A percentile compares a stretch with the other conserved stretches of the same genome.
These are phyloP conservation scores for Leccinum variicolor DNA, from an alignment of 768 basidiomycete species.

Conservation along the genomic window DNA sequence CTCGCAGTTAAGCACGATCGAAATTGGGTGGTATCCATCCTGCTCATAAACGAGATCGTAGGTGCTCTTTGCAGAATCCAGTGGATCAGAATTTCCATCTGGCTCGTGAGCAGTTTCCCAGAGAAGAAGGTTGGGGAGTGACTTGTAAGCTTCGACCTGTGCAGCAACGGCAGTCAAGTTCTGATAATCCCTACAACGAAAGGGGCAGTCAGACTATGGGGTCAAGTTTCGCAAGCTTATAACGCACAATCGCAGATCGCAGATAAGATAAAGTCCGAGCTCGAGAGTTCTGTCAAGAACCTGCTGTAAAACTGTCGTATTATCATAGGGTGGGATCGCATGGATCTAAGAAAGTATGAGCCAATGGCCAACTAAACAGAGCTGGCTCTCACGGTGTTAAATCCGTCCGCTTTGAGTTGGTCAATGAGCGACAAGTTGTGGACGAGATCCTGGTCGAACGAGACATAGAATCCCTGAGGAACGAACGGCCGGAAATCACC, in stretches of 20 bases:
- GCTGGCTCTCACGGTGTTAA: constrained; percentile 18
- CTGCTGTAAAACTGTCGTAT: constrained; percentile 38
- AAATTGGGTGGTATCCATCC: constrained; percentile 59
- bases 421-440: constrained; percentile 51
- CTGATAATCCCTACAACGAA: constrained; percentile 46
- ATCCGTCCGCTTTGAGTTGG: constrained; percentile 56
- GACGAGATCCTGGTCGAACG: constrained; percentile 52
- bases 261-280: constrained; percentile 58
- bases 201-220: neutral
- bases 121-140: constrained; percentile 60
- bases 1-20: constrained; percentile 51
- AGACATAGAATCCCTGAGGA: constrained; percentile 74
- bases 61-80: constrained; percentile 48
- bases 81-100: constrained; percentile 64
- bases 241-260: constrained; percentile 66
- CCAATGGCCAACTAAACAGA: neutral
- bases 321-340: constrained; percentile 64
- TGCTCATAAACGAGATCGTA: constrained; percentile 46
- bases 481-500: constrained; percentile 40
- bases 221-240: neutral
- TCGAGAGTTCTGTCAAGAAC: constrained; percentile 15
- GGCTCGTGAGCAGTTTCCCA: constrained; percentile 78
- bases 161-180: constrained; percentile 57
- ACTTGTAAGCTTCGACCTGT: constrained; percentile 63
- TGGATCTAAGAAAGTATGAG: constrained; percentile 53